Evolutionary conservation across 202 grass and related monocot genomes (phyloP).

Genomic region (Digitaria exilis): DNA sequence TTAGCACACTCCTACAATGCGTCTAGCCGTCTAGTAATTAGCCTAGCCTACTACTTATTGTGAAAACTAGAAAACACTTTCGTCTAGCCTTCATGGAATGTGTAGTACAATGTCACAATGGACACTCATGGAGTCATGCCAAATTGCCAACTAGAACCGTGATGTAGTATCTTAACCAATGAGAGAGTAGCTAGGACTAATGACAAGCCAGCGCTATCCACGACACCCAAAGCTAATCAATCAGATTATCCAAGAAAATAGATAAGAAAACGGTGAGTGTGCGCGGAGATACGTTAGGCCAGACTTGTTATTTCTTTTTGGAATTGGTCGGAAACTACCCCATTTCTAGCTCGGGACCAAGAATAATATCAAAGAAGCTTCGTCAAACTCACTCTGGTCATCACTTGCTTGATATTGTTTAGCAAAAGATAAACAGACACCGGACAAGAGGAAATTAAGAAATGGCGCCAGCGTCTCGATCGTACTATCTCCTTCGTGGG

Average conservation of each 20-base stretch:
- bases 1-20: neutral
- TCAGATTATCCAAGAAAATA: neutral
- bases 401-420: neutral
- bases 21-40: neutral
- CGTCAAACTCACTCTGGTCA: neutral
- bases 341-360: neutral
- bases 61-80: neutral
- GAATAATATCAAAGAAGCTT: neutral
- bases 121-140: neutral
- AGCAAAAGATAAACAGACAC: neutral
- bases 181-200: slow-evolving; percentile 5
- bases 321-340: slow-evolving; percentile 22
- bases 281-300: slow-evolving; percentile 18
- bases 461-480: neutral
- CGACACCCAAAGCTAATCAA: neutral
- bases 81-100: neutral
- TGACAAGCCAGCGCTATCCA: slow-evolving; percentile 20
- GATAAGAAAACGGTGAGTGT: neutral
- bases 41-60: neutral
- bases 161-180: neutral
- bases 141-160: neutral
- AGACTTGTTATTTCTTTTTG: slow-evolving; percentile 18
- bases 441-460: neutral
- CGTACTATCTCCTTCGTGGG: neutral
- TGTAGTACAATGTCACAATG: neutral